These are phyloP conservation scores for Termitomyces sp. DNA, from an alignment of 768 basidiomycete genomes.

Conservation along the genomic window DNA sequence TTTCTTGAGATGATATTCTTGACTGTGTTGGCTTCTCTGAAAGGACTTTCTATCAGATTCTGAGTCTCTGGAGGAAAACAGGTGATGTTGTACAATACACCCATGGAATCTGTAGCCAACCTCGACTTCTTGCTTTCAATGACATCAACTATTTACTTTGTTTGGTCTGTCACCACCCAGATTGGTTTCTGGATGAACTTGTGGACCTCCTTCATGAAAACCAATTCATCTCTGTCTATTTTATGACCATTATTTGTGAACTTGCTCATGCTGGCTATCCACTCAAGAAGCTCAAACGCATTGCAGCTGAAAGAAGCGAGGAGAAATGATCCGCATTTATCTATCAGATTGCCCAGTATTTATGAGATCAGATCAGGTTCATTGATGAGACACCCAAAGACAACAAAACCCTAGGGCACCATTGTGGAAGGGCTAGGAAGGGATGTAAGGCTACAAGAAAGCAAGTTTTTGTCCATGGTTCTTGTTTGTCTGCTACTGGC, in stretches of 20 bases:
- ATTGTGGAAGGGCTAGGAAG: conserved; percentile 22
- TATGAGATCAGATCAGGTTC: conserved; percentile 31
- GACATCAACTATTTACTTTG: too few species aligned
- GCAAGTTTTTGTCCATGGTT: conserved; percentile 27
- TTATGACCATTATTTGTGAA: conserved; percentile 28
- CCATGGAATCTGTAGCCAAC: too few species aligned
- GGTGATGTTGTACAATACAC: too few species aligned
- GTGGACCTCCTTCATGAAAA: conserved; percentile 23
- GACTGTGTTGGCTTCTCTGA: too few species aligned
- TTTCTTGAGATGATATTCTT: too few species aligned
- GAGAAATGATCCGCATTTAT: conserved; percentile 24
- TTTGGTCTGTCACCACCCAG: too few species aligned
- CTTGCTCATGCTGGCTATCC: conserved; percentile 18
- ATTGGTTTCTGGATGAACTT: conserved; percentile 36
- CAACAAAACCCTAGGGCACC: conserved; percentile 20
- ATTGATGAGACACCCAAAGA: too few species aligned
- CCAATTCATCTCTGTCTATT: conserved; percentile 32
- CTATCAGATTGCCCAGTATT: conserved; percentile 26
- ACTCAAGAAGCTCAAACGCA: too few species aligned
- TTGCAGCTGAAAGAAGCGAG: conserved; percentile 30
- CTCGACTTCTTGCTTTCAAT: too few species aligned
- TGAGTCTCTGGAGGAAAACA: too few species aligned
- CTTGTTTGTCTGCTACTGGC: conserved; percentile 23
- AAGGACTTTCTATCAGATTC: too few species aligned
- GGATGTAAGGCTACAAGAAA: conserved; percentile 23